Conservation (phyloP, 768 basidiomycete genomes). For the Scleroderma bovista region DNA sequence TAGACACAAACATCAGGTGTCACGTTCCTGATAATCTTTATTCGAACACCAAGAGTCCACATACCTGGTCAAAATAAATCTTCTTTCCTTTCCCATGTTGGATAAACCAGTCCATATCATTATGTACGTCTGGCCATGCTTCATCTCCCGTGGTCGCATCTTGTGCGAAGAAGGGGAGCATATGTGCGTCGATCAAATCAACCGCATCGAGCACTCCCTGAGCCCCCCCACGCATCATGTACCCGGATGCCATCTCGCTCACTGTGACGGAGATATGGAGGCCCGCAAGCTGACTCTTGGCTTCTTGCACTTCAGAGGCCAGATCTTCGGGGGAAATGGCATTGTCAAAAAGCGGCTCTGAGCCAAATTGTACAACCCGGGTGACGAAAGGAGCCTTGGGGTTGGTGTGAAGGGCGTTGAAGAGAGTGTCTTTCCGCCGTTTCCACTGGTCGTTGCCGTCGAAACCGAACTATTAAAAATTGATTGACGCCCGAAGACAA, state of each 20-base stretch:
- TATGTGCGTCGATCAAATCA: conserved; percentile 63
- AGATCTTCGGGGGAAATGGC: conserved; percentile 47
- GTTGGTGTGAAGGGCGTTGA: conserved; percentile 50
- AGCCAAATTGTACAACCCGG: conserved; percentile 63
- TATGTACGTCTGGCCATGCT: conserved; percentile 58
- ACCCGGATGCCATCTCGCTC: conserved; percentile 60
- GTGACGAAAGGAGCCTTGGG: conserved; percentile 61
- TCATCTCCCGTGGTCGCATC: conserved; percentile 38
- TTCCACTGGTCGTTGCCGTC: conserved; percentile 42
- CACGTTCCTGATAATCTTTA: background rate
- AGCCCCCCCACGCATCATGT: conserved; percentile 47
- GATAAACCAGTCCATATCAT: conserved; percentile 65
- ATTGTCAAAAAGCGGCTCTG: conserved; percentile 60
- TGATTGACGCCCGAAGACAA: too few relatives aligned
- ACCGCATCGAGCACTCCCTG: conserved; percentile 53
- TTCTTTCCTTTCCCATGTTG: conserved; percentile 63
- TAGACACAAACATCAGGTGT: background rate
- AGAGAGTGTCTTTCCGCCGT: conserved; percentile 46
- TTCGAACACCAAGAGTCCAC: conserved; percentile 4
- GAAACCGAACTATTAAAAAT: conserved; percentile 32
- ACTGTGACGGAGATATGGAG: conserved; percentile 63
- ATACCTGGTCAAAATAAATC: conserved; percentile 67
- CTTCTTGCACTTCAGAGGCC: conserved; percentile 44
- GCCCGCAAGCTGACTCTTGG: conserved; percentile 43
- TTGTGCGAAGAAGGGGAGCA: conserved; percentile 58